Evolutionary conservation across 1,284 basidiomycete species (phyloP).

Genomic region (Tylopilus sp.): DNA sequence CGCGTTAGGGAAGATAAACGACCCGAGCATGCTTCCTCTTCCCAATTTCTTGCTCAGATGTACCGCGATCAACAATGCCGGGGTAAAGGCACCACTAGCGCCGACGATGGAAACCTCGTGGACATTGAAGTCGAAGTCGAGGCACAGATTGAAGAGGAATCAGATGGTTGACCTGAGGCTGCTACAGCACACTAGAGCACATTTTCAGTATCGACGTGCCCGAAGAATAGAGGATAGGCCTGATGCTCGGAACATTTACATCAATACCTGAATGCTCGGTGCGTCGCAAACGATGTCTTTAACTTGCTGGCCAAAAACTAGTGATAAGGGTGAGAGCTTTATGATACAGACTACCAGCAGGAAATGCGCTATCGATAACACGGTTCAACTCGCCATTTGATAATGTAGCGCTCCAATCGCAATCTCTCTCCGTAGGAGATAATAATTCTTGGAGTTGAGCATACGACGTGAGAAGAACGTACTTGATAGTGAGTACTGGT

Average conservation of each 20-base stretch:
- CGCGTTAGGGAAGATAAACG: slow-evolving; percentile 77
- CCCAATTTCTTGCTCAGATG: slow-evolving; percentile 68
- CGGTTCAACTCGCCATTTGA: slow-evolving; percentile 18
- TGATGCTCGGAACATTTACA: neutral
- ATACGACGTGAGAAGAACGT: slow-evolving; percentile 46
- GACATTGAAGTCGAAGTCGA: slow-evolving; percentile 45
- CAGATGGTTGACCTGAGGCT: slow-evolving; percentile 16
- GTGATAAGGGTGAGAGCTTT: slow-evolving; percentile 18
- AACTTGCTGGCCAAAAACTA: slow-evolving; percentile 16
- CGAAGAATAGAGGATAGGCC: neutral
- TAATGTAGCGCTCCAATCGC: slow-evolving; percentile 40
- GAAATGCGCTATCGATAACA: slow-evolving; percentile 20
- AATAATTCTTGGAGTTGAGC: slow-evolving; percentile 40
- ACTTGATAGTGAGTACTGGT: slow-evolving; percentile 37
- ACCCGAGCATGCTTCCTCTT: slow-evolving; percentile 74
- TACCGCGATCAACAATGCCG: slow-evolving; percentile 61
- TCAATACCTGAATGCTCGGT: neutral
- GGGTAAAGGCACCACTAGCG: slow-evolving; percentile 30
- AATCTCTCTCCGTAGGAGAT: slow-evolving; percentile 36
- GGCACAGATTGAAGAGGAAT: slow-evolving; percentile 33
- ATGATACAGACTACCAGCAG: slow-evolving; percentile 22
- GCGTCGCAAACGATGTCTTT: neutral
- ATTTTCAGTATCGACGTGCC: neutral
- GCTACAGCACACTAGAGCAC: neutral
- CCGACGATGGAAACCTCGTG: slow-evolving; percentile 56